Base-by-base conservation (phyloP, 2,329 filamentous ascomycete species). In the Kalmusia sp. region DNA sequence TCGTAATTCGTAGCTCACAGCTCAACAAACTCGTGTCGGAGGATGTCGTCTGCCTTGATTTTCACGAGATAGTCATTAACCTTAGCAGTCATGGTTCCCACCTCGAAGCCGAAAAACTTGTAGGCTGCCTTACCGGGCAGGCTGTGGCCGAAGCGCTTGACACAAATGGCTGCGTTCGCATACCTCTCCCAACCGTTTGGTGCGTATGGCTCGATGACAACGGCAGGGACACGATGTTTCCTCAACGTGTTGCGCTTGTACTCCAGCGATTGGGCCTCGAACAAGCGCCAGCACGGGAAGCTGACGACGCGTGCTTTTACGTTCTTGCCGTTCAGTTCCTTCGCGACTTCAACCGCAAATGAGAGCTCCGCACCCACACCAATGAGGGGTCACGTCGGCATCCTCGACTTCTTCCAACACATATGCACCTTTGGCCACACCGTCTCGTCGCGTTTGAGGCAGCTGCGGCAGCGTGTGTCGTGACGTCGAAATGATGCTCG, bases 181-280 rank as follows among this genome's bases (percentile, higher is more conserved):
- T 86, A 87, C 17, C 84, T 69, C 70, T 86, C 84, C 84, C 84
- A 87, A 0, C 83, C 82, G 53, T 82, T 81, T 1, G 79, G 75
- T 1, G 80, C 77, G 63, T 84, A 87, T 1, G 84, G 82, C 69
- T 88, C 86, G 37, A 88, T 82, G 4, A 86, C 81, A 14, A 88
- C 81, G 1, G 77, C 71, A 0, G 82, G 81, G 2, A 78, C 72
- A 1, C 54, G 59, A 59, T 76, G 72, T 24, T 75, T 72, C 39
- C 70, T 71, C 39, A 86, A 70, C 1, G 80, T 77, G 1, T 77
- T 60, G 0, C 79, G 75, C 63, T 74, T 79, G 62, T 83, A 83
- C 34, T 77, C 71, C 3, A 71, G 58, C 0, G 72, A 55, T 59
- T 84, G 80, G 6, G 70, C 61, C 52, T 82, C 80, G 58, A 83